Percentiles rank a stretch among this genome's conserved stretches.
These are phyloP conservation scores for Rhizodiscina lignyota DNA, from an alignment of 495 filamentous ascomycete genomes.

Conservation along the genomic window DNA sequence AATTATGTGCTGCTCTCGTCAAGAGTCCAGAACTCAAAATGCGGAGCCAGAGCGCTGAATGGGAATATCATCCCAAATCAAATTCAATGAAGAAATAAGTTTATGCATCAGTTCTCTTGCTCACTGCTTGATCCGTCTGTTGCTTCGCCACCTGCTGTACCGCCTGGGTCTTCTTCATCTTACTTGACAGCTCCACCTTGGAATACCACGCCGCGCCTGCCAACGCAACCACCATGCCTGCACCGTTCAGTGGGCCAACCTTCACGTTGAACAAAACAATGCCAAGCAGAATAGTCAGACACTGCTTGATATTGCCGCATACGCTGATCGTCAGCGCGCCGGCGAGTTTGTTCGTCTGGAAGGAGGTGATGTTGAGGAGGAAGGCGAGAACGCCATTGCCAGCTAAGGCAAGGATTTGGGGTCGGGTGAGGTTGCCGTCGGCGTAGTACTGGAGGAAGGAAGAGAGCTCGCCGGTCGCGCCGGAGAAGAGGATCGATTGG, in stretches of 20 bases:
- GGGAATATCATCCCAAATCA: too few relatives aligned
- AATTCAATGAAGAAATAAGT: too few relatives aligned
- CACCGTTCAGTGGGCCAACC: constrained; percentile 28
- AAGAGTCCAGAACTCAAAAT: too few relatives aligned
- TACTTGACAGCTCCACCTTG: background rate
- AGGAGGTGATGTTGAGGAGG: constrained; percentile 34
- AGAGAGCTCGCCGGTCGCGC: constrained; percentile 28
- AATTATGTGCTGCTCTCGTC: too few relatives aligned
- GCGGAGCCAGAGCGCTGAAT: too few relatives aligned
- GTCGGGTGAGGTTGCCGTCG: constrained; percentile 7
- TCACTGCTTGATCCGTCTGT: too few relatives aligned
- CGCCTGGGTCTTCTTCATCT: background rate
- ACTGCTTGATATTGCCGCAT: constrained; percentile 41
- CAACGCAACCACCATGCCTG: constrained; percentile 12
- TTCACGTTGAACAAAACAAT: constrained; percentile 33
- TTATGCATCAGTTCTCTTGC: too few relatives aligned
- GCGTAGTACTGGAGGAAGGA: constrained; percentile 10
- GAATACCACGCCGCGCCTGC: background rate
- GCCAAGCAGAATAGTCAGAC: constrained; percentile 36
- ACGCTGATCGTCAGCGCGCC: constrained; percentile 42
- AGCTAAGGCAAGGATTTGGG: constrained; percentile 15
- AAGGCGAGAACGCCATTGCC: constrained; percentile 37
- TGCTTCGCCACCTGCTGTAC: too few relatives aligned
- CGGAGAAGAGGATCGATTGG: constrained; percentile 32
- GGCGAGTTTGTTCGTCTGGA: constrained; percentile 37